Base-by-base conservation (phyloP, 805 yeast species). In the Brettanomyces sp. region DNA sequence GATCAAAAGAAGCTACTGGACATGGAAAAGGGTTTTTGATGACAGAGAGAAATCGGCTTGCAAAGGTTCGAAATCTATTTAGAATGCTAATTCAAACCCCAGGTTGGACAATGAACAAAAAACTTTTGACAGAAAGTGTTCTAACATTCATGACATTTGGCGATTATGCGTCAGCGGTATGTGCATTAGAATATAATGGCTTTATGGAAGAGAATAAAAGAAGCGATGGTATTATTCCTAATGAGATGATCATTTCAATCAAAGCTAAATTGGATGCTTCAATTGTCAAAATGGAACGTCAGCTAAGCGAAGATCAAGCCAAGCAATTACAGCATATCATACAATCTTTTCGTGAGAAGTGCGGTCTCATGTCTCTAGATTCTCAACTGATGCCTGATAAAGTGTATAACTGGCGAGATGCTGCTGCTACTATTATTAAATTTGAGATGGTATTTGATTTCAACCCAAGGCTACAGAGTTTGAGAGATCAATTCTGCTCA, bases 121-220 rank as follows among this genome's bases (percentile, higher is more conserved):
- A 22, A 8, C 50, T 56, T 30, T 46, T 52, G 35, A 47, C 45
- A 22, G 55, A 51, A 22, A 44, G 53, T 2, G 5, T 56, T 23
- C 12, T 47, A 7, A 52, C 63, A 1, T 55, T 62, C 24, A 22
- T 63, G 39, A 54, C 52, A 2, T 62, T 49, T 45, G 58, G 62
- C 9, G 65, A 61, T 42, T 41, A 44, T 8, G 45, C 53, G 1
- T 53, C 59, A 5, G 55, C 56, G 0, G 51, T 61, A 8, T 57
- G 62, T 41, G 51, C 51, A 4, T 38, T 61, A 7, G 54, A 57
- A 41, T 52, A 51, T 41, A 51, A 53, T 36, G 65, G 65, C 6
- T n/a, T 35, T 13, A 32, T 48, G 14, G 44, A 52, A 5, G 37
- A 38, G 22, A 44, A 42, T 11, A 39, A 23, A 5, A 38, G 13